A percentile compares a stretch with the other conserved stretches of the same genome.
phyloP scores from a whole-genome alignment of 2,329 filamentous ascomycete species.

The Arthrobotrys iridis region DNA sequence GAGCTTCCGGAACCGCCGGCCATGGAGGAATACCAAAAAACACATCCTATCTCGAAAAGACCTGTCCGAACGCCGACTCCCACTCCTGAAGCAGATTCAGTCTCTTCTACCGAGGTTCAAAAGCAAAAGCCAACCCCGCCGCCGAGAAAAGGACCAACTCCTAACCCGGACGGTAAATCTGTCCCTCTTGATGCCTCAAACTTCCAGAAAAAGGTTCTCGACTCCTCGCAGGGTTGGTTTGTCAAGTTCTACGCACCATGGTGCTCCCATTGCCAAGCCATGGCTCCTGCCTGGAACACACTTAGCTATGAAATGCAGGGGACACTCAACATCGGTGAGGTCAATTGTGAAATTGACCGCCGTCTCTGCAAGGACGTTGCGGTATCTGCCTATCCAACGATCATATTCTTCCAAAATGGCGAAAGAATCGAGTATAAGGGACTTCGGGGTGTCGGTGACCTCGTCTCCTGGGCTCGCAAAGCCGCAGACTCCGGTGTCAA shows the following conservation, averaged over 20 bases:
- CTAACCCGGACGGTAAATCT: conserved; percentile 80
- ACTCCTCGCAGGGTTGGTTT: conserved; percentile 92
- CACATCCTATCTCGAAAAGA: conserved; percentile 61
- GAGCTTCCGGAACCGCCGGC: conserved; percentile 78
- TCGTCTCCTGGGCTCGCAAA: conserved; percentile 85
- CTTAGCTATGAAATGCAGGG: conserved; percentile 91
- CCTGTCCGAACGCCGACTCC: conserved; percentile 60
- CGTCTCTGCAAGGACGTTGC: conserved; percentile 91
- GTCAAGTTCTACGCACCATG: conserved; percentile 98
- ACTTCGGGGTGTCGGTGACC: conserved; percentile 88
- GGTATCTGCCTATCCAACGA: conserved; percentile 82
- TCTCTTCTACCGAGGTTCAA: not conserved
- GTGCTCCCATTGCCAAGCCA: conserved; percentile 94
- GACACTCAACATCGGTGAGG: conserved; percentile 89
- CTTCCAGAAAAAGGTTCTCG: conserved; percentile 86
- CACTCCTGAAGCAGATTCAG: conserved; percentile 59
- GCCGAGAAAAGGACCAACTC: conserved; percentile 58
- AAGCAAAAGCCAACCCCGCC: conserved; percentile 14
- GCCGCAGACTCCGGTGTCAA: conserved; percentile 82
- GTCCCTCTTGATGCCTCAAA: conserved; percentile 80
- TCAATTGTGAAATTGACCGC: conserved; percentile 88
- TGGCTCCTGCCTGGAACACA: conserved; percentile 89
- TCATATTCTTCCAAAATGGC: conserved; percentile 90
- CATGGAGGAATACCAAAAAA: conserved; percentile 55
- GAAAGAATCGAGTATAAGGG: conserved; percentile 94